Evolutionary conservation across 768 basidiomycete genomes (phyloP).

Genomic region (Tremella mesenterica): DNA sequence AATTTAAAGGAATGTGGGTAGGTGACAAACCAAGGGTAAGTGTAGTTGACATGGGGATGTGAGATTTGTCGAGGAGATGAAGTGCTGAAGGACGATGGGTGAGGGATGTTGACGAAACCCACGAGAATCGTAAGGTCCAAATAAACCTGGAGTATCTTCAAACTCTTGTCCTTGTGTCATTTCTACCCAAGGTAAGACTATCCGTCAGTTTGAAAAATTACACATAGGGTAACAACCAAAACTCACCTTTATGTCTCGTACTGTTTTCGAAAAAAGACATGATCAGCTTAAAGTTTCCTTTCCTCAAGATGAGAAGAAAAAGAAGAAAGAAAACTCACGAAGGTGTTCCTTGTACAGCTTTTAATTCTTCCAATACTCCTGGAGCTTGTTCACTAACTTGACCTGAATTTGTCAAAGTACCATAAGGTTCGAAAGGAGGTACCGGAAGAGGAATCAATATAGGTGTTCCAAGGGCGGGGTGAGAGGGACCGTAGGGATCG

Average conservation of each 20-base stretch:
- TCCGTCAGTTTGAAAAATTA: slow-evolving; percentile 3
- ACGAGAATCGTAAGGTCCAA: slow-evolving; percentile 37
- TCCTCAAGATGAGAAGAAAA: neutral
- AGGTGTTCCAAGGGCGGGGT: too few relatives aligned
- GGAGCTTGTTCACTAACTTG: too few relatives aligned
- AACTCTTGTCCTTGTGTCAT: slow-evolving; percentile 16
- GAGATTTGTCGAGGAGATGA: too few relatives aligned
- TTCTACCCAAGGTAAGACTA: slow-evolving; percentile 41
- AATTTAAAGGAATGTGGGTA: too few relatives aligned
- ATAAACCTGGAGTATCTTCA: slow-evolving; percentile 30
- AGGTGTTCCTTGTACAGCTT: too few relatives aligned
- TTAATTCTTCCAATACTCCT: too few relatives aligned
- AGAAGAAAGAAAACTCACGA: slow-evolving; percentile 16
- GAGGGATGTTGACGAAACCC: slow-evolving; percentile 2
- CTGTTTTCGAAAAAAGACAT: neutral
- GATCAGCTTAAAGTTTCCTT: neutral
- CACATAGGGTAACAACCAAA: slow-evolving; percentile 7
- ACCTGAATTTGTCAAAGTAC: too few relatives aligned
- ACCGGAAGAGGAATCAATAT: too few relatives aligned
- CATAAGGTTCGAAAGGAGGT: too few relatives aligned
- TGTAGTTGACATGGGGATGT: too few relatives aligned
- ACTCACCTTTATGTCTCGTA: slow-evolving; percentile 4
- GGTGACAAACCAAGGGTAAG: too few relatives aligned
- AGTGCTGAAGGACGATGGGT: neutral
- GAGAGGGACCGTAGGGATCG: too few relatives aligned